Evolutionary conservation across 805 yeast genomes (phyloP).

Genomic region (Kuraishia ogatae): DNA sequence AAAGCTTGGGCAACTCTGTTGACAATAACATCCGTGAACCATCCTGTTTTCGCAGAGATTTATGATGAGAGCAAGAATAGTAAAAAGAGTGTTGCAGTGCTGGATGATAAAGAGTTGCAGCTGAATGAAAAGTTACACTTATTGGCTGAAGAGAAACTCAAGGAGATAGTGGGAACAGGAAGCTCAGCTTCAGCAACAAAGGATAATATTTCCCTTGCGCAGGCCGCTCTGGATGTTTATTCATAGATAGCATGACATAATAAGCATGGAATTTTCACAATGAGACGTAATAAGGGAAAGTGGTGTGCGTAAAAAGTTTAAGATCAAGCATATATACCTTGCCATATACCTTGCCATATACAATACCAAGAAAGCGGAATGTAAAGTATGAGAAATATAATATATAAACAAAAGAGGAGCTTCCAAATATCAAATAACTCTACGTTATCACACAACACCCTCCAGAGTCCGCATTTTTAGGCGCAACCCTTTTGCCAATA

Average conservation of each 20-base stretch:
- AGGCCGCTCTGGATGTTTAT: neutral
- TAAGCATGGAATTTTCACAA: no score
- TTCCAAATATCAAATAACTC: no score
- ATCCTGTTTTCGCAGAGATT: neutral
- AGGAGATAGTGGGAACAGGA: constrained; percentile 22
- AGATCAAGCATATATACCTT: no score
- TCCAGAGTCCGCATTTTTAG: neutral
- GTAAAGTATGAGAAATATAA: no score
- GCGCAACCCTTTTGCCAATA: neutral
- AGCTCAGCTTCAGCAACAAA: neutral
- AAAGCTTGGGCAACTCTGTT: constrained; percentile 72
- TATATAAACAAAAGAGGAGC: no score
- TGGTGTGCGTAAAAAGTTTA: no score
- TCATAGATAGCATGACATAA: neutral
- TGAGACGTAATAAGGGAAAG: no score
- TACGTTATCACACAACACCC: neutral
- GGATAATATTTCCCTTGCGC: neutral
- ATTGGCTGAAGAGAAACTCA: constrained; percentile 28
- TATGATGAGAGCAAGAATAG: neutral
- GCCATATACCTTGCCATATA: no score
- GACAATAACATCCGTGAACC: neutral
- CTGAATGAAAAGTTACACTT: constrained; percentile 22
- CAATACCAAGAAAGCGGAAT: no score
- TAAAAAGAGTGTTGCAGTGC: neutral
- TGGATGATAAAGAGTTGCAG: constrained; percentile 10